Evolutionary conservation across 2,329 filamentous ascomycete species (phyloP), one percentile per base, ranked within the genome.

Genomic region (Paecilomyces sp.): DNA sequence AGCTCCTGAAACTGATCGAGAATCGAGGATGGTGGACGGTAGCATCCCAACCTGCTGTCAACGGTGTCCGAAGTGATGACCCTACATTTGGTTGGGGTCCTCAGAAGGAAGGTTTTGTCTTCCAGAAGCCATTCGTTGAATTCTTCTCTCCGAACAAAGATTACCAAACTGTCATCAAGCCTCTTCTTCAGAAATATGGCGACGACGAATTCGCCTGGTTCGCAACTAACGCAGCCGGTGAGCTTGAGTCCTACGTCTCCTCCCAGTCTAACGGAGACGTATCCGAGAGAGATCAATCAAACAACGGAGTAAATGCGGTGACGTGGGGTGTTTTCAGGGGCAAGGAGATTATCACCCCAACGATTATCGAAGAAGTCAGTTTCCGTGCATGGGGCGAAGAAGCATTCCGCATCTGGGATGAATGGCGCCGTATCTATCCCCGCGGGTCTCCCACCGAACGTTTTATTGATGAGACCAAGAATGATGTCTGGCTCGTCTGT

Each of bases 121-220:
- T 97, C 80, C 94, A 99, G 71, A 99, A 97, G 77, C 89, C 93
- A 0, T 99, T 99, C 74, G 92, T 99, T 57, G 94, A 99, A 74
- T 91, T 97, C 77, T 99, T 99, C 81, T 79, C 96, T 60, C 87
- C 92, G 0, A 77, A 81, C 0, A 74, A 82, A 0, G 90, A 93
- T 72, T 97, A 92, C 87, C 74, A 78, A 15, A 72, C 65, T 3
- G 69, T 73, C 1, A 81, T 99, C 33, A 83, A 84, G 63, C 80
- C 82, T 3, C 83, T 85, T 60, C 83, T 97, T 53, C 71, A 76
- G 57, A 77, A 77, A 11, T 76, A 83, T 36, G 85, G 85, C 58
- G 81, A 85, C 55, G 85, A 88, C 51, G 82, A 85, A 56, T 83
- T 97, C 41, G 91, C 89, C 65, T 99, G 91, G 82, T 97, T 96